Percentiles rank a stretch among this genome's conserved stretches.
Conservation (phyloP, 148 eudicot genomes). For the Camellia lanceoleosa region DNA sequence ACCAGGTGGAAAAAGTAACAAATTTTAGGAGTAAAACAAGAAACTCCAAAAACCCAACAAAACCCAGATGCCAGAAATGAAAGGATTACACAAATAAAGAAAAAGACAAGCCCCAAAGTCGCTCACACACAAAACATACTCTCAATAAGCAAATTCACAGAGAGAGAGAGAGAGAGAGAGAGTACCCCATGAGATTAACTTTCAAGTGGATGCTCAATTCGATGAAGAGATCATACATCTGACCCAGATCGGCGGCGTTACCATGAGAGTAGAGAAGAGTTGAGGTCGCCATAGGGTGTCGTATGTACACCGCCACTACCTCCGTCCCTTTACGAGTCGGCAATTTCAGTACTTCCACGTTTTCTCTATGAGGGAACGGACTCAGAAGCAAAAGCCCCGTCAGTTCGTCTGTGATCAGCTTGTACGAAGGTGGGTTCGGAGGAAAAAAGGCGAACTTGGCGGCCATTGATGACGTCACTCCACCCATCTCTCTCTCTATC, state of each 20-base stretch:
- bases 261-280: constrained; percentile 75
- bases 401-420: constrained; percentile 46
- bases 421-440: constrained; percentile 75
- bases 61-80: not conserved
- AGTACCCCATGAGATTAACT: constrained; percentile 69
- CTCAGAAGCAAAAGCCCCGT: constrained; percentile 54
- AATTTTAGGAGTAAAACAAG: not conserved
- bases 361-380: constrained; percentile 67
- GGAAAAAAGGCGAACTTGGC: constrained; percentile 84
- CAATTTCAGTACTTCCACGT: constrained; percentile 60
- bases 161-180: not conserved
- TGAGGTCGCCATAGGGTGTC: constrained; percentile 68
- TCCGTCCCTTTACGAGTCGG: constrained; percentile 57
- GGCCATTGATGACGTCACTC: constrained; percentile 82
- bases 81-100: not conserved
- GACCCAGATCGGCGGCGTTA: constrained; percentile 78
- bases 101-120: not conserved
- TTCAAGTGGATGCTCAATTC: constrained; percentile 59
- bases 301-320: constrained; percentile 55
- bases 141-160: no score
- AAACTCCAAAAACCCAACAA: not conserved
- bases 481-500: constrained; percentile 48
- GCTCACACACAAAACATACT: not conserved
- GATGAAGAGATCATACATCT: constrained; percentile 76
- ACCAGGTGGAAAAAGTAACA: not conserved